phyloP scores from a whole-genome alignment of 2,329 filamentous ascomycete species.

The Epichloe scottii region DNA sequence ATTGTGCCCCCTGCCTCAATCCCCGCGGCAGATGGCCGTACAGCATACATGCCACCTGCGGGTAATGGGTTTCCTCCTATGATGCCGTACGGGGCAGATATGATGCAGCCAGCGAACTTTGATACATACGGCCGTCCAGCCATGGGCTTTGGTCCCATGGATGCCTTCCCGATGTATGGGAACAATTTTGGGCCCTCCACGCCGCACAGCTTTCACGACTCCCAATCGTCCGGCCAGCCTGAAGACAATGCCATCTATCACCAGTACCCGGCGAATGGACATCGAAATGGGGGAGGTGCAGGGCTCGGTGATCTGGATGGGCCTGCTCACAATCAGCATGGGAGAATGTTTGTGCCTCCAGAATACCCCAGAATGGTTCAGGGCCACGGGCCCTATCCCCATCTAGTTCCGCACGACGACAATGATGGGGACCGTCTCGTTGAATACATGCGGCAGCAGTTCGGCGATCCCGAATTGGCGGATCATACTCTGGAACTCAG shows the following conservation, averaged over 20 bases:
- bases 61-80: constrained; percentile 26
- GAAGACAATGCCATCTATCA: constrained; percentile 31
- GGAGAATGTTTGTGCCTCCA: constrained; percentile 18
- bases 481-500: constrained; percentile 36
- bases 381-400: constrained; percentile 16
- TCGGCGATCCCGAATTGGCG: constrained; percentile 19
- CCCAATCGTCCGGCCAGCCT: constrained; percentile 40
- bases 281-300: constrained; percentile 22
- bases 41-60: constrained; percentile 20
- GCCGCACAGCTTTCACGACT: constrained; percentile 49
- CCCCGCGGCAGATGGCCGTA: constrained; percentile 20
- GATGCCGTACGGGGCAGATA: constrained; percentile 23
- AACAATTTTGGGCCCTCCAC: constrained; percentile 40
- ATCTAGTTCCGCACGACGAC: constrained; percentile 16
- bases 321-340: constrained; percentile 16
- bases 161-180: constrained; percentile 21
- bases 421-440: constrained; percentile 24
- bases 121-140: constrained; percentile 26
- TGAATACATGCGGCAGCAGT: constrained; percentile 26
- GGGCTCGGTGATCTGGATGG: constrained; percentile 18
- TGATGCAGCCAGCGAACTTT: constrained; percentile 21
- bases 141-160: constrained; percentile 21
- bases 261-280: constrained; percentile 26
- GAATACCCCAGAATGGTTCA: constrained; percentile 23
- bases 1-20: constrained; percentile 38